Evolutionary conservation across 1,284 basidiomycete species (phyloP).

Genomic region (Cerioporus squamosus): DNA sequence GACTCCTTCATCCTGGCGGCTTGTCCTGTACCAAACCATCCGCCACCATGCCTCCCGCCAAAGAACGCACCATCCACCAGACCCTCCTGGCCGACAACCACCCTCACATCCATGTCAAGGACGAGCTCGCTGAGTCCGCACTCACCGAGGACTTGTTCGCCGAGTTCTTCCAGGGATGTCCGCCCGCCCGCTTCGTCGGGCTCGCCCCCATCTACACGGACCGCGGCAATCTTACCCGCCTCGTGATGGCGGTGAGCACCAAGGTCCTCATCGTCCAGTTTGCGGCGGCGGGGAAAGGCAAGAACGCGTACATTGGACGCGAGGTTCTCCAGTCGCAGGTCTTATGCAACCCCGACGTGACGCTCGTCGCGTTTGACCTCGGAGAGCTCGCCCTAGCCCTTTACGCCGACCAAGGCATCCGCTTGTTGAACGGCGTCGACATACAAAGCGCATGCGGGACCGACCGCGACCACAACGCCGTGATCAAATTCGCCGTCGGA

Average conservation of each 20-base stretch:
- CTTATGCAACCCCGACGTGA: slow-evolving; percentile 29
- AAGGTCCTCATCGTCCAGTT: slow-evolving; percentile 34
- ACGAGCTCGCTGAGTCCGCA: slow-evolving; percentile 25
- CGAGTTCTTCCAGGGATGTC: slow-evolving; percentile 10
- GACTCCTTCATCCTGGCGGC: slow-evolving; percentile 2
- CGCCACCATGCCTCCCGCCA: slow-evolving; percentile 24
- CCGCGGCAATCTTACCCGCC: slow-evolving; percentile 28
- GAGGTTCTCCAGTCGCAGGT: slow-evolving; percentile 28
- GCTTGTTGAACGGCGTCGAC: slow-evolving; percentile 52
- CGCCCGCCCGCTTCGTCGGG: slow-evolving; percentile 28
- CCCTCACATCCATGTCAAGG: slow-evolving; percentile 22
- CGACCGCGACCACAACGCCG: slow-evolving; percentile 43
- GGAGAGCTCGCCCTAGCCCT: slow-evolving; percentile 47
- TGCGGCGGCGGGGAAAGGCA: slow-evolving; percentile 22
- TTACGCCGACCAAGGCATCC: slow-evolving; percentile 42
- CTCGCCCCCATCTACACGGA: slow-evolving; percentile 34
- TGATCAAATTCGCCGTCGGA: slow-evolving; percentile 49
- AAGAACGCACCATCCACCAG: slow-evolving; percentile 25
- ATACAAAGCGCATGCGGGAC: slow-evolving; percentile 44
- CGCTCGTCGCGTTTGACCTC: slow-evolving; percentile 48
- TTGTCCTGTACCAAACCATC: background rate
- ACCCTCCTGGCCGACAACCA: slow-evolving; percentile 28
- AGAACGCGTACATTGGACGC: slow-evolving; percentile 26
- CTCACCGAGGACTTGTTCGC: slow-evolving; percentile 27
- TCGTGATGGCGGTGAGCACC: slow-evolving; percentile 29